Percentiles rank a stretch among this genome's conserved stretches.
These are phyloP conservation scores for Hemileccinum rubropunctum DNA, from an alignment of 768 basidiomycete species.

Conservation along the genomic window DNA sequence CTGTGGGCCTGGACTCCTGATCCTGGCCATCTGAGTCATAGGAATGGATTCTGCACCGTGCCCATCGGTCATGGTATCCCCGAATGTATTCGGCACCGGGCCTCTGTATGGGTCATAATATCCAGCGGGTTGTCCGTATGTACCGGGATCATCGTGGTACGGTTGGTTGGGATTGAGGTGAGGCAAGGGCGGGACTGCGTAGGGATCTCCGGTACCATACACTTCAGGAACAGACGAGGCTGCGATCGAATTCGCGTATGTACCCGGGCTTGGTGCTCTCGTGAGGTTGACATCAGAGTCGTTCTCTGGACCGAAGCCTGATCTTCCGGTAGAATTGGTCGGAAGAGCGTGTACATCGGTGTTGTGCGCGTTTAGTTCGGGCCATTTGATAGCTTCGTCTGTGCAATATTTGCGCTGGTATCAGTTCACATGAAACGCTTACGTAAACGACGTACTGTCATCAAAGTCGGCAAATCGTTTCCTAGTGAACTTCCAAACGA, in stretches of 20 bases:
- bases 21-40: slow-evolving; percentile 63
- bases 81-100: slow-evolving; percentile 65
- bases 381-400: slow-evolving; percentile 92
- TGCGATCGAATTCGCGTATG: slow-evolving; percentile 45
- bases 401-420: slow-evolving; percentile 1
- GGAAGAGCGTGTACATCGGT: slow-evolving; percentile 62
- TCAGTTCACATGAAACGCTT: slow-evolving; percentile 9
- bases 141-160: slow-evolving; percentile 68
- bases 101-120: slow-evolving; percentile 84
- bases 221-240: slow-evolving; percentile 45
- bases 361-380: slow-evolving; percentile 73
- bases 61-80: slow-evolving; percentile 35
- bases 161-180: slow-evolving; percentile 77
- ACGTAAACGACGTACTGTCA: slow-evolving; percentile 56
- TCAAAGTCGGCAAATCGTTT: slow-evolving; percentile 76
- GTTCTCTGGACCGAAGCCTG: slow-evolving; percentile 63
- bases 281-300: slow-evolving; percentile 57
- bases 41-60: slow-evolving; percentile 60
- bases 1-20: slow-evolving; percentile 42
- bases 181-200: slow-evolving; percentile 80
- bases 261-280: slow-evolving; percentile 44
- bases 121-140: slow-evolving; percentile 35
- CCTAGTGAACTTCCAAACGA: slow-evolving; percentile 83
- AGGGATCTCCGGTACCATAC: slow-evolving; percentile 54
- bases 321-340: slow-evolving; percentile 62